A percentile compares a stretch with the other conserved stretches of the same genome.
Evolutionary conservation across 148 eudicot species (phyloP).

Genomic region (Oxyria digyna): DNA sequence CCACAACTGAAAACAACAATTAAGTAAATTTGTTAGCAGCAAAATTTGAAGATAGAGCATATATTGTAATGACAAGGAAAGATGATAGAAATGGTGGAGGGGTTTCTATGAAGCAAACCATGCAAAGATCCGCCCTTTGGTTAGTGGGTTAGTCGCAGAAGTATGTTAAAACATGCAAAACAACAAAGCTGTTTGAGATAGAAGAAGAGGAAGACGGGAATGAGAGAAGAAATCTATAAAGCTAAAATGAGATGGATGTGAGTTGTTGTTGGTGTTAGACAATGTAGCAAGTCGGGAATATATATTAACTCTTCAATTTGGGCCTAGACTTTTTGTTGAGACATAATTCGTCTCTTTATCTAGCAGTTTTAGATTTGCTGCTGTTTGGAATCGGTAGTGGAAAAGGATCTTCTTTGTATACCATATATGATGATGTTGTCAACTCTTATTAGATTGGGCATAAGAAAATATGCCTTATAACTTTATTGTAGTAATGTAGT

Average conservation of each 20-base stretch:
- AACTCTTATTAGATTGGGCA: too few relatives aligned
- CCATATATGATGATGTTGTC: background rate
- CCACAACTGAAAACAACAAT: slow-evolving; percentile 14
- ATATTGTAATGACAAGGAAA: background rate
- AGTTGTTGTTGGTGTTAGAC: slow-evolving; percentile 7
- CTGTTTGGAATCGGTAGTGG: background rate
- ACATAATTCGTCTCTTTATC: background rate
- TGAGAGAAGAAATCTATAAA: slow-evolving; percentile 1
- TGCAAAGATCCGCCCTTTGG: slow-evolving; percentile 4
- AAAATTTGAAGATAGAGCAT: background rate
- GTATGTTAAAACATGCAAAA: slow-evolving; percentile 9
- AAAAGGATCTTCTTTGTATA: background rate
- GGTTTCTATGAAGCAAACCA: slow-evolving; percentile 9
- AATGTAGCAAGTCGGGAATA: slow-evolving; percentile 2
- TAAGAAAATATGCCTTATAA: too few relatives aligned
- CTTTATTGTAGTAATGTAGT: background rate
- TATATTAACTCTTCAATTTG: slow-evolving; percentile 1
- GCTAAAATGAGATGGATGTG: background rate
- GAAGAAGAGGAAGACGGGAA: background rate
- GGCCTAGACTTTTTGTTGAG: background rate
- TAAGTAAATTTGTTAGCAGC: background rate
- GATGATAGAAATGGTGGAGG: slow-evolving; percentile 10
- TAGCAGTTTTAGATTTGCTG: background rate
- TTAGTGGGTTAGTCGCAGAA: background rate
- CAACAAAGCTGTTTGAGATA: slow-evolving; percentile 5